Conservation (phyloP, 2,329 filamentous ascomycete genomes). For the Aspergillus udagawae region DNA sequence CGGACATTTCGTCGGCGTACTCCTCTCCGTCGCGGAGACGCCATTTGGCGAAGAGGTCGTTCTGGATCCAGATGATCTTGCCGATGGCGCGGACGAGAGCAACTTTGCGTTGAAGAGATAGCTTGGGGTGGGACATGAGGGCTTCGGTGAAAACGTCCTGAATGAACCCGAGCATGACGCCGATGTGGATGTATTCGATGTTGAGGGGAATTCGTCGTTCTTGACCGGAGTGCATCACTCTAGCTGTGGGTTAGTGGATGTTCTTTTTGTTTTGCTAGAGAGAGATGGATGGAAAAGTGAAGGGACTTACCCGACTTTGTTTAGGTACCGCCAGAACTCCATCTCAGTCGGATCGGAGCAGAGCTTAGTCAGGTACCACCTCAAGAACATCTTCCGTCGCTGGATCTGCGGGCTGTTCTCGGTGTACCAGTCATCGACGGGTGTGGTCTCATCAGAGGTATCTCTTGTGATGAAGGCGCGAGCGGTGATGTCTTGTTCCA, state of each 20-base stretch:
- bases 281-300: not conserved
- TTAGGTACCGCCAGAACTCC: conserved; percentile 79
- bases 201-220: conserved; percentile 69
- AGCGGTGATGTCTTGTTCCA: conserved; percentile 78
- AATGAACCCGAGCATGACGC: conserved; percentile 67
- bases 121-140: conserved; percentile 65
- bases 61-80: conserved; percentile 85
- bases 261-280: not conserved
- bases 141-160: conserved; percentile 75
- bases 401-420: conserved; percentile 72
- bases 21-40: conserved; percentile 68
- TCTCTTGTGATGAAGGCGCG: conserved; percentile 64
- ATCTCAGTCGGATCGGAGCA: conserved; percentile 70
- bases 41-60: conserved; percentile 81
- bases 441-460: conserved; percentile 59
- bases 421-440: conserved; percentile 58
- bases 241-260: conserved; percentile 21
- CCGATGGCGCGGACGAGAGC: conserved; percentile 70
- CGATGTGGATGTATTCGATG: conserved; percentile 77
- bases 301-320: conserved; percentile 67
- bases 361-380: conserved; percentile 71
- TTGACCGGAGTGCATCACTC: conserved; percentile 76
- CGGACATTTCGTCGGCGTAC: conserved; percentile 42
- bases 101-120: conserved; percentile 65
- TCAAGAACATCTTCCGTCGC: conserved; percentile 70